Evolutionary conservation across 1,284 basidiomycete genomes (phyloP).

Genomic region (Ceratobasidium sp.): DNA sequence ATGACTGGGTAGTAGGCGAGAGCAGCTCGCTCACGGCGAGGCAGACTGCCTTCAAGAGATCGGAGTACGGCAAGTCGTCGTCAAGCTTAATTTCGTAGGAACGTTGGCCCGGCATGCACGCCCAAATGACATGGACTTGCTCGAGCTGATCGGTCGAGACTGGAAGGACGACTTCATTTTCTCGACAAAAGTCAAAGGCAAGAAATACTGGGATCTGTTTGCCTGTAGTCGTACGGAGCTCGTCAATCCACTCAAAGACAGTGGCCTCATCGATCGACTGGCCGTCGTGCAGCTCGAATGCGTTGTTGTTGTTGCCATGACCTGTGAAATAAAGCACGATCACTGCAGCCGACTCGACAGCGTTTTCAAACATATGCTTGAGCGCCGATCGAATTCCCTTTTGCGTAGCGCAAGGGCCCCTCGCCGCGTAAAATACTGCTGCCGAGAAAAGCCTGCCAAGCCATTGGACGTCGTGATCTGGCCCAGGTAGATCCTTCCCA

Average conservation of each 20-base stretch:
- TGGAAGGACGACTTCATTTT: no score
- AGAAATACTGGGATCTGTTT: conserved; percentile 10
- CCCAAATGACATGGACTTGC: conserved; percentile 13
- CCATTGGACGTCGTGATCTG: conserved; percentile 15
- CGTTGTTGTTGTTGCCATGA: neutral
- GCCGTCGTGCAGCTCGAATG: conserved; percentile 5
- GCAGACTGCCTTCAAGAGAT: neutral
- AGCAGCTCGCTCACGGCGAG: neutral
- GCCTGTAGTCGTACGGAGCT: neutral
- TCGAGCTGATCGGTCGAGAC: neutral
- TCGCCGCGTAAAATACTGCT: neutral
- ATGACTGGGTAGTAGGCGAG: neutral
- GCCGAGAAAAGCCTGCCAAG: neutral
- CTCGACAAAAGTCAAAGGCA: conserved; percentile 23
- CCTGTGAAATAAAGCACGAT: conserved; percentile 24
- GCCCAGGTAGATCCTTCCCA: neutral
- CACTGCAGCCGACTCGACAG: neutral
- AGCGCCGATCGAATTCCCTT: neutral
- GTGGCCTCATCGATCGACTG: neutral
- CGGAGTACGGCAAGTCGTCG: neutral
- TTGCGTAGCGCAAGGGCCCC: neutral
- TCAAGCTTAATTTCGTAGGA: neutral
- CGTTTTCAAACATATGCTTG: neutral
- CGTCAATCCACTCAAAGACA: conserved; percentile 11
- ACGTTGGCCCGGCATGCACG: neutral